These are phyloP conservation scores for Cyanidiococcus yangmingshanensis DNA, from an alignment of 23 red algal species.

Conservation along the genomic window DNA sequence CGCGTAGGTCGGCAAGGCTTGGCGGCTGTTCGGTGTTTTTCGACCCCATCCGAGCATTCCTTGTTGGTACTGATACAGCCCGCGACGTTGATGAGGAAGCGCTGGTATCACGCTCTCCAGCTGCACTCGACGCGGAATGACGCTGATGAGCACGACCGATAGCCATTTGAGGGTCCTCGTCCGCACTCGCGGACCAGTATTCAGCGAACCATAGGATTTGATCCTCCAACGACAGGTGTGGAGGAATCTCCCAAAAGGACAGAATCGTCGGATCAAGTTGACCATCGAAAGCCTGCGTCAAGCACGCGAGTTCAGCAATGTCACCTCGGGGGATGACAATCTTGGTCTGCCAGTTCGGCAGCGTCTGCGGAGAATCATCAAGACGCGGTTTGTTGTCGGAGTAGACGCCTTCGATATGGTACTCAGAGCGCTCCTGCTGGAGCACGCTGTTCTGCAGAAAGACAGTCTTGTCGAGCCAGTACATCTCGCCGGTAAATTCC, in stretches of 20 bases:
- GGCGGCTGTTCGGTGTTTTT: not conserved
- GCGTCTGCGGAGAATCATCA: not conserved
- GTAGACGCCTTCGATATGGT: constrained; percentile 8
- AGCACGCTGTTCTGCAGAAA: constrained; percentile 13
- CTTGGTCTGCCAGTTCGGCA: not conserved
- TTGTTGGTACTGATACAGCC: too few relatives aligned
- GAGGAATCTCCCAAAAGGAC: not conserved
- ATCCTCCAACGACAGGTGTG: not conserved
- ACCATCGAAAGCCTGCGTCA: not conserved
- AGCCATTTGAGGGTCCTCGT: too few relatives aligned
- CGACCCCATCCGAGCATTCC: too few relatives aligned
- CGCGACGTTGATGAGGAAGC: too few relatives aligned
- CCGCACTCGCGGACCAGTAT: not conserved
- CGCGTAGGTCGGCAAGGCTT: constrained; percentile 1
- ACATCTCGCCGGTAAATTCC: not conserved
- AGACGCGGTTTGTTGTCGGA: not conserved
- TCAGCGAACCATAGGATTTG: not conserved
- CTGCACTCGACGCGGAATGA: too few relatives aligned
- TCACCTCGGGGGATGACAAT: not conserved
- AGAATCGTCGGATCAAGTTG: not conserved
- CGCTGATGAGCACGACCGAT: too few relatives aligned
- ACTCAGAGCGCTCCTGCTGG: constrained; percentile 4
- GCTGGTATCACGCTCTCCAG: not conserved
- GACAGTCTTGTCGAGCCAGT: constrained; percentile 4
- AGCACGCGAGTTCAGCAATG: not conserved